A percentile compares a stretch with the other conserved stretches of the same genome.
Evolutionary conservation across 108 stramenopile species (phyloP).

Genomic region (Cyclotella cryptica): DNA sequence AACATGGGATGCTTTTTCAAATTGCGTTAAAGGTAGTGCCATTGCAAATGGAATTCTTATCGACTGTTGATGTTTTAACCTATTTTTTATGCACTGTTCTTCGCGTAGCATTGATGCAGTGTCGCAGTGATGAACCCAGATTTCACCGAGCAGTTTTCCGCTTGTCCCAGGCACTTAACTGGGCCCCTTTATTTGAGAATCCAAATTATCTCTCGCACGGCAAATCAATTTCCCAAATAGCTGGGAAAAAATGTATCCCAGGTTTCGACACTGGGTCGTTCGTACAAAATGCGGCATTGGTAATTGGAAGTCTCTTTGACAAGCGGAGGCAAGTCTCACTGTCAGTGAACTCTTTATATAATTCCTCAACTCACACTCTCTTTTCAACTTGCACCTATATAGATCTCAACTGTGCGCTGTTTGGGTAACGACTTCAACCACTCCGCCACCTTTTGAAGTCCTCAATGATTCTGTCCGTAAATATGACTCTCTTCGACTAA

Average conservation of each 20-base stretch:
- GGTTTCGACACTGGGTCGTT: conserved; percentile 59
- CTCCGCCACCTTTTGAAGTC: conserved; percentile 75
- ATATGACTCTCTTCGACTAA: conserved; percentile 81
- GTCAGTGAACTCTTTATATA: neutral
- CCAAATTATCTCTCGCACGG: conserved; percentile 35
- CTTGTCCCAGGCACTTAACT: conserved; percentile 82
- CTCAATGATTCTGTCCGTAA: conserved; percentile 82
- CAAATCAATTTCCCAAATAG: conserved; percentile 51
- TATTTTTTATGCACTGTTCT: neutral
- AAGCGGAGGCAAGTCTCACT: conserved; percentile 60
- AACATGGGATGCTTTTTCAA: conserved; percentile 73
- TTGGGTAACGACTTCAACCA: conserved; percentile 82
- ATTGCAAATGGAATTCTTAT: neutral
- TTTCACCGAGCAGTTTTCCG: conserved; percentile 89
- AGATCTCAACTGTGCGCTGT: conserved; percentile 80
- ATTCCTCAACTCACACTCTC: too few species aligned
- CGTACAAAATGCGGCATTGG: conserved; percentile 61
- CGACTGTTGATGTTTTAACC: neutral
- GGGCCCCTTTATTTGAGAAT: conserved; percentile 77
- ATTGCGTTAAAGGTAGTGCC: conserved; percentile 61
- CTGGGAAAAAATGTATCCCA: conserved; percentile 54
- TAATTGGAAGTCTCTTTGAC: conserved; percentile 72
- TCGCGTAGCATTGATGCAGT: conserved; percentile 59
- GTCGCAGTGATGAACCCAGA: conserved; percentile 63
- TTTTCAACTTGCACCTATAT: neutral